Percentiles rank a stretch among this genome's conserved stretches.
Conservation (phyloP, 2,329 filamentous ascomycete genomes). For the Epichloe elymi region DNA sequence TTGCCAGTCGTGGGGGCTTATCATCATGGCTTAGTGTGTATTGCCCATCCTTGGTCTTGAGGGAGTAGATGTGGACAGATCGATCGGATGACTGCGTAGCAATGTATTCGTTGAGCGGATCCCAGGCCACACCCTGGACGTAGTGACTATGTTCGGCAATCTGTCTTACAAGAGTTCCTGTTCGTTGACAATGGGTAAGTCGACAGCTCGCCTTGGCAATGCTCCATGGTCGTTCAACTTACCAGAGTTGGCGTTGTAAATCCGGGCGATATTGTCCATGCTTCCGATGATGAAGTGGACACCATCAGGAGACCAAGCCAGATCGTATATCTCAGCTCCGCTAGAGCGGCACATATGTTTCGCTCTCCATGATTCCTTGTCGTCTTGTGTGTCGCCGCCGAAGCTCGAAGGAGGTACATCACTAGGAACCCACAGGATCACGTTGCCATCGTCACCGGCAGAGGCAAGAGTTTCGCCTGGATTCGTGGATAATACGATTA, state of each 20-base stretch:
- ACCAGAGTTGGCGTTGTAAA: slow-evolving; percentile 92
- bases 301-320: slow-evolving; percentile 97
- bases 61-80: slow-evolving; percentile 91
- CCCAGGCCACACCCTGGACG: slow-evolving; percentile 96
- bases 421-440: slow-evolving; percentile 88
- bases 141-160: slow-evolving; percentile 98
- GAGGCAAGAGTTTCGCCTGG: slow-evolving; percentile 85
- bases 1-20: slow-evolving; percentile 71
- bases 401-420: slow-evolving; percentile 58
- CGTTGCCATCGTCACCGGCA: slow-evolving; percentile 93
- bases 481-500: slow-evolving; percentile 3
- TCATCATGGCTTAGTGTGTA: slow-evolving; percentile 61
- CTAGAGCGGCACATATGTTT: slow-evolving; percentile 97
- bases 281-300: slow-evolving; percentile 95
- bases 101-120: slow-evolving; percentile 94
- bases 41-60: slow-evolving; percentile 93
- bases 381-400: slow-evolving; percentile 74
- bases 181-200: slow-evolving; percentile 2
- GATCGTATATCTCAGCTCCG: slow-evolving; percentile 92
- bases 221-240: slow-evolving; percentile 14
- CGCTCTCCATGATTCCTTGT: slow-evolving; percentile 92
- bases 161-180: slow-evolving; percentile 61
- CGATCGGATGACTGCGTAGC: slow-evolving; percentile 96
- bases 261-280: slow-evolving; percentile 97
- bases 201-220: slow-evolving; percentile 1